These are phyloP conservation scores for Cunninghamia lanceolata DNA, from an alignment of 75 land plant species.

Conservation along the genomic window DNA sequence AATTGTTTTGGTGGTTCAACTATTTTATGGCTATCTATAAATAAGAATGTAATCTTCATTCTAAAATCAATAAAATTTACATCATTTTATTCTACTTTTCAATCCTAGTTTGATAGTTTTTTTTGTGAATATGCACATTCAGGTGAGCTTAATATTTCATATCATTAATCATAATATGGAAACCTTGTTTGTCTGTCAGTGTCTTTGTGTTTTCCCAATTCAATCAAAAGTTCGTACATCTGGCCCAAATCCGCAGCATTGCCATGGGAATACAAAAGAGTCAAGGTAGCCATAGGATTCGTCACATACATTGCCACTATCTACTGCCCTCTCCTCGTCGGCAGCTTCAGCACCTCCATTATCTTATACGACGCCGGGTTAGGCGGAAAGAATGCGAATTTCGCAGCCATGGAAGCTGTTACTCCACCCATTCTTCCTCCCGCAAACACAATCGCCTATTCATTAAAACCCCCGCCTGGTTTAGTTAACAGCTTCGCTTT, in stretches of 20 bases:
- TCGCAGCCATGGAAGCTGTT: constrained; percentile 70
- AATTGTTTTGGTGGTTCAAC: too few relatives aligned
- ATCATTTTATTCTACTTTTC: too few relatives aligned
- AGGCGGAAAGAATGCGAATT: constrained; percentile 72
- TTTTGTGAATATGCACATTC: too few relatives aligned
- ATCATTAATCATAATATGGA: too few relatives aligned
- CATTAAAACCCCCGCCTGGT: background rate
- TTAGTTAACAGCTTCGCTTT: background rate
- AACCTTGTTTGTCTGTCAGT: too few relatives aligned
- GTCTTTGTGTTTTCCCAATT: too few relatives aligned
- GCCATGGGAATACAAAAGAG: constrained; percentile 61
- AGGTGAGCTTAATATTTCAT: too few relatives aligned
- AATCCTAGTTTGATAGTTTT: too few relatives aligned
- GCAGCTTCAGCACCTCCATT: constrained; percentile 40
- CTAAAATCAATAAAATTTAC: too few relatives aligned
- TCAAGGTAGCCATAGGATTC: constrained; percentile 52
- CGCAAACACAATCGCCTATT: background rate
- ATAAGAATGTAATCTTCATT: too few relatives aligned
- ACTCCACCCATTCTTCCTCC: constrained; percentile 53
- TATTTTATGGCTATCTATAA: too few relatives aligned
- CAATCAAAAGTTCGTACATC: constrained; percentile 81
- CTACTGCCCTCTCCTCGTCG: constrained; percentile 52
- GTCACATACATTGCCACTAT: constrained; percentile 59
- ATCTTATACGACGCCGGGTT: constrained; percentile 60
- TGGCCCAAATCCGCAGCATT: constrained; percentile 78